Conservation (phyloP, 257 asterid species). For the Apocynum venetum region DNA sequence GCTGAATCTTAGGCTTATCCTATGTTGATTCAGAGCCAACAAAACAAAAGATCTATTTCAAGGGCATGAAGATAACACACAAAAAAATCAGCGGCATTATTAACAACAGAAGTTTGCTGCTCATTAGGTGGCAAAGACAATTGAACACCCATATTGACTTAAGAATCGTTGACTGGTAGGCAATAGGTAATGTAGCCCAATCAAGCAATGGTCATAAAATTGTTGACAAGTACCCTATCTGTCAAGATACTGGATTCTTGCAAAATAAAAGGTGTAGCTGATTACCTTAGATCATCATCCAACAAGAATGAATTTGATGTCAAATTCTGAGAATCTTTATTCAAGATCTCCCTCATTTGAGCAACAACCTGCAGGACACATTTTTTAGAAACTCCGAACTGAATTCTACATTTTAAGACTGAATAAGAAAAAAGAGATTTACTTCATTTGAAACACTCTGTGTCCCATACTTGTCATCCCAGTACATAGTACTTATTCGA, state of each 20-base stretch:
- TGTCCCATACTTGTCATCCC: slow-evolving; percentile 99
- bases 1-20: neutral
- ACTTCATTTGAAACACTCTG: slow-evolving; percentile 96
- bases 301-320: slow-evolving; percentile 90
- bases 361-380: slow-evolving; percentile 74
- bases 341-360: slow-evolving; percentile 90
- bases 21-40: neutral
- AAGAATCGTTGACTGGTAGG: too few species aligned
- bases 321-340: slow-evolving; percentile 79
- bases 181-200: neutral
- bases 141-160: neutral
- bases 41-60: neutral
- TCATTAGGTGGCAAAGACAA: neutral
- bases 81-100: neutral
- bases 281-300: slow-evolving; percentile 96
- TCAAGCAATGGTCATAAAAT: neutral
- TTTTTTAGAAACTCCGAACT: neutral
- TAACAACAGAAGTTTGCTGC: neutral
- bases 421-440: slow-evolving; percentile 22
- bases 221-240: neutral
- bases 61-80: neutral
- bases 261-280: neutral
- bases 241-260: neutral
- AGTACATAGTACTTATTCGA: slow-evolving; percentile 96
- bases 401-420: neutral